phyloP scores from a whole-genome alignment of 495 filamentous ascomycete species.

The Talaromyces adpressus region DNA sequence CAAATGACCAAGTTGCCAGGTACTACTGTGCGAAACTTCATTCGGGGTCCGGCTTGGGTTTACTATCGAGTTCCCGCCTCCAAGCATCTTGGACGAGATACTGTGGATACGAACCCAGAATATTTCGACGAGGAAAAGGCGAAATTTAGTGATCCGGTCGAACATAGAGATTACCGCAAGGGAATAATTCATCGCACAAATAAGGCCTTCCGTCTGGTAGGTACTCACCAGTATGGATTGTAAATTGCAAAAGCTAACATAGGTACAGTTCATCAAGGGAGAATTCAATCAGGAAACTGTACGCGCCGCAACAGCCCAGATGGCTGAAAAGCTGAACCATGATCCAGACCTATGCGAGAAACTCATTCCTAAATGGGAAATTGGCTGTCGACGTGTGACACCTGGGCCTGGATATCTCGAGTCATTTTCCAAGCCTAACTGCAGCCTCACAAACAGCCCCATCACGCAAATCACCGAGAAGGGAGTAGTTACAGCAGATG shows the following conservation, averaged over 20 bases:
- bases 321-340: slow-evolving; percentile 29
- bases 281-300: too few relatives aligned
- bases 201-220: slow-evolving; percentile 22
- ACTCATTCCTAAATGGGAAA: slow-evolving; percentile 31
- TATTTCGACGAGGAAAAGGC: slow-evolving; percentile 24
- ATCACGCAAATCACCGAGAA: slow-evolving; percentile 43
- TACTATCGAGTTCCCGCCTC: slow-evolving; percentile 17
- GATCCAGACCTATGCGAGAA: slow-evolving; percentile 23
- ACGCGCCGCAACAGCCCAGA: slow-evolving; percentile 6
- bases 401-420: slow-evolving; percentile 33
- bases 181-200: slow-evolving; percentile 24
- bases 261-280: too few relatives aligned
- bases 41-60: slow-evolving; percentile 25
- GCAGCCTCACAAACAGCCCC: slow-evolving; percentile 31
- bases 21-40: slow-evolving; percentile 19
- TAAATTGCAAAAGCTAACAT: too few relatives aligned
- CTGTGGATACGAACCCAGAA: slow-evolving; percentile 18
- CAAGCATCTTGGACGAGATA: slow-evolving; percentile 20
- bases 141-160: slow-evolving; percentile 14
- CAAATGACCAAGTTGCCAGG: slow-evolving; percentile 28
- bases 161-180: slow-evolving; percentile 22
- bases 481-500: slow-evolving; percentile 35
- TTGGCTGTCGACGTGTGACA: slow-evolving; percentile 37
- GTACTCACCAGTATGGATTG: neutral
- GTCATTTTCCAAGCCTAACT: slow-evolving; percentile 34